Base-by-base conservation (phyloP, 148 eudicot species). In the Chenopodium album region DNA sequence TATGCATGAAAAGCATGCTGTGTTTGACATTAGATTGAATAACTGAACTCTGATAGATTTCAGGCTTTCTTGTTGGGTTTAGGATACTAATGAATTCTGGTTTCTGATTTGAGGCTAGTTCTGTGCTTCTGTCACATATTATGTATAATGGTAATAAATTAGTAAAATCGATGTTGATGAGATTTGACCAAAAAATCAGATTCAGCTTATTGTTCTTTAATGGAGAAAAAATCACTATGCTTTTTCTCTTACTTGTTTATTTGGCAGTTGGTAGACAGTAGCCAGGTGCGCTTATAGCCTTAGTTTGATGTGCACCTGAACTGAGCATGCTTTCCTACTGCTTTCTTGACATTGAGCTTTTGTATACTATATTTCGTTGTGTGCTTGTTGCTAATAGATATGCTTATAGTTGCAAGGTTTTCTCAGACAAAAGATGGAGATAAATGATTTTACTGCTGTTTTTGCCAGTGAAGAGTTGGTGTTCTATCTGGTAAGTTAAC, bases 381-480 rank as follows among this genome's bases (percentile, higher is more conserved):
- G 11, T 56, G 37, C 7, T 19, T 44, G 44, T 66, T 81, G 71
- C 72, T 22, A 28, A 80, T 70, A 52, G 44, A 64, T 79, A 12
- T 81, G 20, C 23, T 87, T 85, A 92, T 85, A 94, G 98, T 85
- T 94, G 89, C 98, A 94, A 90, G 89, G 88, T 63, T 80, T 77
- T 20, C 79, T 92, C 12, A 90, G 84, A 85, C 83, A 79, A 44
- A 90, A 85, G 80, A 87, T 94, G 93, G 86, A 86, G 84, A 89
- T 81, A 81, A 80, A 90, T 75, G 89, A 90, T 72, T 71, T 82
- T 12, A 89, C 92, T 52, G 89, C 88, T 79, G 80, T 88, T 86
- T 86, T 94, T 72, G 94, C 98, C 71, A 85, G 91, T 74, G 79
- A 87, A 70, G 98, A 92, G 84, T 87, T 92, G 44, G 85, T 92